These are phyloP conservation scores for Chaetomium strumarium DNA, from an alignment of 2,329 filamentous ascomycete genomes.

Conservation along the genomic window DNA sequence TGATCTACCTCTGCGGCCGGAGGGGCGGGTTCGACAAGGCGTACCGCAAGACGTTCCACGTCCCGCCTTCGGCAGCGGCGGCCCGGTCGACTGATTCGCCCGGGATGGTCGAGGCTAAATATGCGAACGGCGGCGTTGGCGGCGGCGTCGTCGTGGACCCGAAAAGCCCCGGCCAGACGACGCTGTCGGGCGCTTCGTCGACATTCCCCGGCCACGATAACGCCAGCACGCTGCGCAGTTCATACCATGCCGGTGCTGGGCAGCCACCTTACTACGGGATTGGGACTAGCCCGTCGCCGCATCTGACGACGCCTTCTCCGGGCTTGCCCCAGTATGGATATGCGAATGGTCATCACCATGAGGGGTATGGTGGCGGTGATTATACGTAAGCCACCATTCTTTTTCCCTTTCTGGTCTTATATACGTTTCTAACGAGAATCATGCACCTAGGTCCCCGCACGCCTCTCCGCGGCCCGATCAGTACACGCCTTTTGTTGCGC, in stretches of 20 bases:
- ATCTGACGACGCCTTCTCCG: conserved; percentile 1
- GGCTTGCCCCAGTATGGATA: no score
- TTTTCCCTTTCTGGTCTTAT: background rate
- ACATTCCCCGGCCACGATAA: conserved; percentile 26
- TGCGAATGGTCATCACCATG: no score
- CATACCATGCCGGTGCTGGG: background rate
- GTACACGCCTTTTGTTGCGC: no score
- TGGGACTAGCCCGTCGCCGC: no score
- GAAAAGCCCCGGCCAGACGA: conserved; percentile 32
- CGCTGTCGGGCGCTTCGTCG: no score
- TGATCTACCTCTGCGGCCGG: conserved; percentile 45
- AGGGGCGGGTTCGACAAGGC: conserved; percentile 34
- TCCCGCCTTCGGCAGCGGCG: no score
- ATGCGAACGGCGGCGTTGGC: background rate
- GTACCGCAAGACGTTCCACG: conserved; percentile 27
- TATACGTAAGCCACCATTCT: conserved; percentile 15
- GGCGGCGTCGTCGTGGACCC: background rate
- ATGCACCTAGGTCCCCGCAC: no score
- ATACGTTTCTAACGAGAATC: no score
- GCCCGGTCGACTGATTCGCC: no score
- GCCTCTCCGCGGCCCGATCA: no score
- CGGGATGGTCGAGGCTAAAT: conserved; percentile 27
- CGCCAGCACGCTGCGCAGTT: conserved; percentile 6
- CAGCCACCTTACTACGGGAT: no score
- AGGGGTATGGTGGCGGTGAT: background rate